phyloP scores from a whole-genome alignment of 2,329 filamentous ascomycete species.

The Lachnellula subtilissima region DNA sequence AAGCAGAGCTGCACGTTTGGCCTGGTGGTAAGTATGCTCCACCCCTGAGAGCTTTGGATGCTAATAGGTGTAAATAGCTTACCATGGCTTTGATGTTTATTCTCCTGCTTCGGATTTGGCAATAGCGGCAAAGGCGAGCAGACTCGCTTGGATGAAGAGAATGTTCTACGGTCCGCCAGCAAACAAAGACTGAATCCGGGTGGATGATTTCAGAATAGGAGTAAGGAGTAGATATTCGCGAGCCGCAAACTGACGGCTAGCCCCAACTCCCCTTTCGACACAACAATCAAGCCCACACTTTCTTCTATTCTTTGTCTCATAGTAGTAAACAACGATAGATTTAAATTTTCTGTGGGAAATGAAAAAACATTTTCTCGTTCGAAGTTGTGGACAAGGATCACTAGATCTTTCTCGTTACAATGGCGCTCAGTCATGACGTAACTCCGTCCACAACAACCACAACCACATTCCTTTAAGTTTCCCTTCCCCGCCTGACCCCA shows the following conservation, averaged over 20 bases:
- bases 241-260: no score
- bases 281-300: no score
- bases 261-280: no score
- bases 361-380: neutral
- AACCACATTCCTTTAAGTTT: neutral
- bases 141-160: neutral
- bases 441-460: neutral
- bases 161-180: neutral
- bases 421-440: neutral
- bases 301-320: no score
- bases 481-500: no score
- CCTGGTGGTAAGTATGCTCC: constrained; percentile 18
- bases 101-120: neutral
- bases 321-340: neutral
- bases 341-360: neutral
- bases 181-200: neutral
- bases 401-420: neutral
- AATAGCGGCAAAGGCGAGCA: neutral
- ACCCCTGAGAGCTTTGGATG: neutral
- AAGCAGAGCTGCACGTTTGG: constrained; percentile 35
- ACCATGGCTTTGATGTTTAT: neutral
- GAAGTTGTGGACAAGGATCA: neutral
- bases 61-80: neutral
- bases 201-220: neutral
- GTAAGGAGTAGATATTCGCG: no score